These are phyloP conservation scores for Pestalotiopsis sp. DNA, from an alignment of 2,329 filamentous ascomycete species.

Conservation along the genomic window DNA sequence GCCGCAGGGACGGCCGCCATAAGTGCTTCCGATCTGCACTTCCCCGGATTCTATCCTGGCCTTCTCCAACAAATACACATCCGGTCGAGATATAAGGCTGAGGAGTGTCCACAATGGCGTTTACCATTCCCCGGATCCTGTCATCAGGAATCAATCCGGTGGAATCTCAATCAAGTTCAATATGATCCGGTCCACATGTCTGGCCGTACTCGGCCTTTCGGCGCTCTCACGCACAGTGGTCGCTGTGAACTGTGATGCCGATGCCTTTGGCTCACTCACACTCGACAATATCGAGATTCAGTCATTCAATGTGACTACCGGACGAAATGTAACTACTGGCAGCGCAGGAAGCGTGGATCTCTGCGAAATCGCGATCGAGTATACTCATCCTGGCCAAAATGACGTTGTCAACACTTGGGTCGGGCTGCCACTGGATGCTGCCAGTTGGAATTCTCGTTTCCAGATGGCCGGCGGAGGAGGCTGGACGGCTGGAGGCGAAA, in stretches of 20 bases:
- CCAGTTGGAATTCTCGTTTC: slow-evolving; percentile 6
- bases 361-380: slow-evolving; percentile 6
- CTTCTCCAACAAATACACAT: too few species aligned
- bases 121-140: not conserved
- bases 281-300: slow-evolving; percentile 5
- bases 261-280: not conserved
- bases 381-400: slow-evolving; percentile 7
- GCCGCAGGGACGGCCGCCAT: not conserved
- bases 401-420: slow-evolving; percentile 9
- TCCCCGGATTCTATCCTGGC: not conserved
- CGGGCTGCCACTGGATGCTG: not conserved
- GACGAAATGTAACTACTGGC: not conserved
- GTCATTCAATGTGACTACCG: not conserved
- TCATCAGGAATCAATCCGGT: not conserved
- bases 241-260: not conserved
- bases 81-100: too few species aligned
- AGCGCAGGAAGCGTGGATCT: not conserved
- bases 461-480: slow-evolving; percentile 8
- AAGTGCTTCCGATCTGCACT: not conserved
- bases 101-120: not conserved
- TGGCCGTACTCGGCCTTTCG: not conserved
- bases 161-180: not conserved
- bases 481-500: not conserved
- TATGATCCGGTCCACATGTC: not conserved
- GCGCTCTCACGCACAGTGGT: not conserved